These are phyloP conservation scores for Cutaneotrichosporon spelunceum DNA, from an alignment of 1,284 basidiomycete genomes.

Conservation along the genomic window DNA sequence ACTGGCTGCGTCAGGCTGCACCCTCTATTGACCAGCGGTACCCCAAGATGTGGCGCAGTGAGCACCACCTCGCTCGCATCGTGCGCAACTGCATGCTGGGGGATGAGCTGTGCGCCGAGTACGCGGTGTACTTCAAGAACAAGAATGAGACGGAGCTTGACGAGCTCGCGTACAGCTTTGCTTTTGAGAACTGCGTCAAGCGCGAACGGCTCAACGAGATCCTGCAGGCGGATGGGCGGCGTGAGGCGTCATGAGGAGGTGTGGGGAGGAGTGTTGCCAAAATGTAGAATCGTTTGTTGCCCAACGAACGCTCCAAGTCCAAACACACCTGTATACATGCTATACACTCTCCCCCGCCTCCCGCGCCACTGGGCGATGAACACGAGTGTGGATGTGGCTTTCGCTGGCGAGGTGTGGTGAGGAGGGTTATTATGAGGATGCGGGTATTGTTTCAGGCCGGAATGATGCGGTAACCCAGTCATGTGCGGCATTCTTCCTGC, in stretches of 20 bases:
- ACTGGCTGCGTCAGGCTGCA: slow-evolving; percentile 55
- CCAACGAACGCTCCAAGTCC: too few species aligned
- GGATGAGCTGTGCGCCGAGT: slow-evolving; percentile 63
- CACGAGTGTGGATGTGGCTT: too few species aligned
- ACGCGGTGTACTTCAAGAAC: slow-evolving; percentile 62
- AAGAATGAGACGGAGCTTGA: slow-evolving; percentile 60
- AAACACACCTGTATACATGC: too few species aligned
- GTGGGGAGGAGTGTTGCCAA: too few species aligned
- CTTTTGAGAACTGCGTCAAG: slow-evolving; percentile 59
- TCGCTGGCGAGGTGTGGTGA: too few species aligned
- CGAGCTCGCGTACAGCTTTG: slow-evolving; percentile 61
- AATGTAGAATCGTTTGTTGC: too few species aligned
- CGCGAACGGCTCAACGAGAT: slow-evolving; percentile 47
- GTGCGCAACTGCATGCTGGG: slow-evolving; percentile 63
- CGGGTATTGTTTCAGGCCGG: too few species aligned
- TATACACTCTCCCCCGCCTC: too few species aligned
- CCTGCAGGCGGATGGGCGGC: slow-evolving; percentile 36
- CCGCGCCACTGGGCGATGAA: too few species aligned
- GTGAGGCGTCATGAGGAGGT: neutral
- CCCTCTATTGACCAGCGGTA: slow-evolving; percentile 46
- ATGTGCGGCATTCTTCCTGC: too few species aligned
- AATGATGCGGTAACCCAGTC: too few species aligned
- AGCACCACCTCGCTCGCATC: slow-evolving; percentile 54
- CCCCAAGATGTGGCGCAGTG: slow-evolving; percentile 40
- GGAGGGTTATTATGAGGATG: too few species aligned